Conservation (phyloP, 2,329 filamentous ascomycete species). For the Trichoderma sp. region DNA sequence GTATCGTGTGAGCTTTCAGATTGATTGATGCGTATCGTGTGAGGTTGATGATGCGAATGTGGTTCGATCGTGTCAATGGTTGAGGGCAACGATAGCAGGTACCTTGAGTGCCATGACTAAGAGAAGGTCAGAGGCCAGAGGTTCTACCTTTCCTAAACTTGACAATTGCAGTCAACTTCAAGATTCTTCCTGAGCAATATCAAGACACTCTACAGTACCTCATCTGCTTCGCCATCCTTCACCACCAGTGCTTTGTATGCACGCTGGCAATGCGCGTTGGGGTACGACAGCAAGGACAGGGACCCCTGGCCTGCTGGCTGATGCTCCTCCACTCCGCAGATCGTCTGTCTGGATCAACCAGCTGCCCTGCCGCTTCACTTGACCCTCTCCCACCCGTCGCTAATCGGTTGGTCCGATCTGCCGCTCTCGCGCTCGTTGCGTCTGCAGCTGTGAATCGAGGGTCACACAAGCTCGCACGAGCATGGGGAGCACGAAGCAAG, state of each 20-base stretch:
- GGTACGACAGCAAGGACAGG: neutral
- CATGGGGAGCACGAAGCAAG: neutral
- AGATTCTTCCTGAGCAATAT: neutral
- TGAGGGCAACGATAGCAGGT: neutral
- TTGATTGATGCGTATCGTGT: too few relatives aligned
- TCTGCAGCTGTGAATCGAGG: neutral
- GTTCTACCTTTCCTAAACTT: neutral
- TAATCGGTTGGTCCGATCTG: conserved; percentile 23
- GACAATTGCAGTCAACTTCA: too few relatives aligned
- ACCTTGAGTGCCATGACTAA: neutral
- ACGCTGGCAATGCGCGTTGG: neutral
- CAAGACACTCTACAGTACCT: neutral
- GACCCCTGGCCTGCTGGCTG: neutral
- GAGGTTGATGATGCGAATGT: too few relatives aligned
- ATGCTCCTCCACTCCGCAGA: neutral
- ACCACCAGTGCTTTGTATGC: neutral
- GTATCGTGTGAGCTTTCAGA: too few relatives aligned
- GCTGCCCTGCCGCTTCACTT: conserved; percentile 3
- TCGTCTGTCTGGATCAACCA: neutral
- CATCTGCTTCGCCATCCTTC: neutral
- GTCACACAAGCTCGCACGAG: neutral
- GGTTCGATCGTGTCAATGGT: neutral
- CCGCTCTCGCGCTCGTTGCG: neutral
- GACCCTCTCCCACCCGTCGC: conserved; percentile 2
- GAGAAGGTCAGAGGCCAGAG: neutral